Evolutionary conservation across 2,329 filamentous ascomycete species (phyloP).

Genomic region (Verticillium albo-atrum): DNA sequence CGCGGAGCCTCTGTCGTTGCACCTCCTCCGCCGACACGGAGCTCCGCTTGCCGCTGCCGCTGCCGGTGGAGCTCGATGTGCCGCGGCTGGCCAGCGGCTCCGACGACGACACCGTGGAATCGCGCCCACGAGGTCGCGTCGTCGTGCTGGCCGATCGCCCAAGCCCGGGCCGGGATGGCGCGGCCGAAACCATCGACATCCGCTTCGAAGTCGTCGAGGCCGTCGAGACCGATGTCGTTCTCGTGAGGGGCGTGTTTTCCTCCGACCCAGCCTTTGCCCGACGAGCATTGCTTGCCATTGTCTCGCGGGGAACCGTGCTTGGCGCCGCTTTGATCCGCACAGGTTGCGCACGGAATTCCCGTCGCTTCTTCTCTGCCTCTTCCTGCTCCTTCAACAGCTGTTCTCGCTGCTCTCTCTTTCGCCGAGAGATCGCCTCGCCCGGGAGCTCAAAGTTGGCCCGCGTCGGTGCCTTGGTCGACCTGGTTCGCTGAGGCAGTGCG

Average conservation of each 20-base stretch:
- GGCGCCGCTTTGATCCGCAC: constrained; percentile 39
- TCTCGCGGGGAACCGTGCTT: constrained; percentile 47
- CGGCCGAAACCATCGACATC: constrained; percentile 6
- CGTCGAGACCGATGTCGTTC: neutral
- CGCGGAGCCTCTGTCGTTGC: constrained; percentile 46
- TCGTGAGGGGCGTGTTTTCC: neutral
- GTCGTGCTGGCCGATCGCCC: constrained; percentile 1
- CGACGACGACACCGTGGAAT: neutral
- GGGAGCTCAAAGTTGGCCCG: constrained; percentile 58
- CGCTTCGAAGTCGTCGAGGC: constrained; percentile 8
- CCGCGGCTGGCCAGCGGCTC: constrained; percentile 24
- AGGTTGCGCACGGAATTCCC: constrained; percentile 61
- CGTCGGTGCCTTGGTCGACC: constrained; percentile 47
- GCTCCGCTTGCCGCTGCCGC: constrained; percentile 33
- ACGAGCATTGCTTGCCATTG: constrained; percentile 51
- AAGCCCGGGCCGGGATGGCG: neutral
- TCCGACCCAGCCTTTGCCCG: constrained; percentile 34
- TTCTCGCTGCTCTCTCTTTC: constrained; percentile 52
- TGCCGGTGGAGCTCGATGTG: constrained; percentile 42
- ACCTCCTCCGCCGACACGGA: constrained; percentile 46
- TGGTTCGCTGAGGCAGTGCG: constrained; percentile 38
- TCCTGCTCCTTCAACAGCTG: constrained; percentile 51
- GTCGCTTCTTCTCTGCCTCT: constrained; percentile 54
- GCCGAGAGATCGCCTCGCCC: constrained; percentile 54
- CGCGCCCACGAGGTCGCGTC: constrained; percentile 8